phyloP scores from a whole-genome alignment of 1,284 basidiomycete species.

The Melampsora americana region DNA sequence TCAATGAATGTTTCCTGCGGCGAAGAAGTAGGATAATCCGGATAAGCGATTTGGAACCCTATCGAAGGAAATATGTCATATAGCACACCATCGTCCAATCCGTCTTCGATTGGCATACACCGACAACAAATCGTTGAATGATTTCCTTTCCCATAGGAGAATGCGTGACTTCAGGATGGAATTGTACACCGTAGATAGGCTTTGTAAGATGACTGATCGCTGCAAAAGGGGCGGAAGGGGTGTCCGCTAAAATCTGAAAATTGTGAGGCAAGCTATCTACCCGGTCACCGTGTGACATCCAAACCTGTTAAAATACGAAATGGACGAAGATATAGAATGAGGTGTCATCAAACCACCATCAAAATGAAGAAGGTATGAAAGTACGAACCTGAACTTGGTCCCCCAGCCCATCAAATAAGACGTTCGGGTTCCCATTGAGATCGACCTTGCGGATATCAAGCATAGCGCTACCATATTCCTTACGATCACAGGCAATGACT shows the following conservation, averaged over 20 bases:
- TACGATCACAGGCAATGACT: conserved; percentile 81
- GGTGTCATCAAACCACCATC: conserved; percentile 1
- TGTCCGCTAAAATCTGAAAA: conserved; percentile 85
- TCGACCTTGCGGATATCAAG: conserved; percentile 69
- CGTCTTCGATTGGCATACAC: conserved; percentile 75
- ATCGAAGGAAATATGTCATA: background rate
- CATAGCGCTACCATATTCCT: conserved; percentile 91
- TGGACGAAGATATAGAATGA: conserved; percentile 13
- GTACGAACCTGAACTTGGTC: conserved; percentile 71
- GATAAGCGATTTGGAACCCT: background rate
- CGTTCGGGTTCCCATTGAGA: conserved; percentile 64
- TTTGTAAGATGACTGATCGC: conserved; percentile 87
- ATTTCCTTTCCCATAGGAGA: conserved; percentile 85
- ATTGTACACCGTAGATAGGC: conserved; percentile 94
- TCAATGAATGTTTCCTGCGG: conserved; percentile 92
- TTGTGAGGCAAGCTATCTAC: conserved; percentile 74
- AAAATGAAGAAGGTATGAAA: conserved; percentile 2
- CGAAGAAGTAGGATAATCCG: conserved; percentile 12
- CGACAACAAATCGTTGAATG: conserved; percentile 78
- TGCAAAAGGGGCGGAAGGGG: conserved; percentile 83
- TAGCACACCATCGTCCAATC: conserved; percentile 88
- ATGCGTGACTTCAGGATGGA: conserved; percentile 98
- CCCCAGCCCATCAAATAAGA: conserved; percentile 78
- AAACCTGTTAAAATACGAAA: conserved; percentile 65
- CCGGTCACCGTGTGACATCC: conserved; percentile 99